A percentile compares a stretch with the other conserved stretches of the same genome.
Evolutionary conservation across 2,329 filamentous ascomycete genomes (phyloP).

Genomic region (Apiospora aurea): DNA sequence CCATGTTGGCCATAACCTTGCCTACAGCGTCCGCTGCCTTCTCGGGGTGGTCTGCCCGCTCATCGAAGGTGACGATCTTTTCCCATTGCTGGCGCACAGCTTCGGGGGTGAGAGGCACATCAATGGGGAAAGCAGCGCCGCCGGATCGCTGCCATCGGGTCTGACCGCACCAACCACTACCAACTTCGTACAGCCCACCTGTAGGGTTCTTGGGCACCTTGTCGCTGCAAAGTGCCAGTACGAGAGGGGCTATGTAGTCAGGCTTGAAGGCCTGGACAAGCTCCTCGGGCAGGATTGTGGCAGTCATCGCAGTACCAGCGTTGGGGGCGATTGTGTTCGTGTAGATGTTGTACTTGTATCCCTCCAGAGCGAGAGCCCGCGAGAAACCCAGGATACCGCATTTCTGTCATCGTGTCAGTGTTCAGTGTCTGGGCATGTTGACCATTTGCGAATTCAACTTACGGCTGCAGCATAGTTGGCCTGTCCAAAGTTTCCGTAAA

Average conservation of each 20-base stretch:
- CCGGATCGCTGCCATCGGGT: constrained; percentile 95
- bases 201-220: constrained; percentile 84
- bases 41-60: constrained; percentile 86
- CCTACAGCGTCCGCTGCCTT: constrained; percentile 78
- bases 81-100: constrained; percentile 78
- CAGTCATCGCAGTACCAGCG: constrained; percentile 94
- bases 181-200: constrained; percentile 91
- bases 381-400: constrained; percentile 94
- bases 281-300: constrained; percentile 93
- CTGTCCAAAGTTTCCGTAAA: constrained; percentile 99
- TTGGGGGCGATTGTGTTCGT: constrained; percentile 99
- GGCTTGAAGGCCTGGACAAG: constrained; percentile 99
- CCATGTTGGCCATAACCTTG: constrained; percentile 82
- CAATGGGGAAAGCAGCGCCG: constrained; percentile 89
- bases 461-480: constrained; percentile 94
- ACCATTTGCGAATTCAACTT: constrained; percentile 48
- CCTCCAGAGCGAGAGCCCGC: constrained; percentile 89
- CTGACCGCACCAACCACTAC: constrained; percentile 89
- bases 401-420: constrained; percentile 62
- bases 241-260: constrained; percentile 94
- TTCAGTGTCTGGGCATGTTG: constrained; percentile 33
- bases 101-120: constrained; percentile 84
- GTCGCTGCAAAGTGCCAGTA: constrained; percentile 85
- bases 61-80: constrained; percentile 85
- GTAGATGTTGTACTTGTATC: constrained; percentile 95